A percentile compares a stretch with the other conserved stretches of the same genome.
Evolutionary conservation across 1,284 basidiomycete genomes (phyloP).

Genomic region (Ceratobasidium sp.): DNA sequence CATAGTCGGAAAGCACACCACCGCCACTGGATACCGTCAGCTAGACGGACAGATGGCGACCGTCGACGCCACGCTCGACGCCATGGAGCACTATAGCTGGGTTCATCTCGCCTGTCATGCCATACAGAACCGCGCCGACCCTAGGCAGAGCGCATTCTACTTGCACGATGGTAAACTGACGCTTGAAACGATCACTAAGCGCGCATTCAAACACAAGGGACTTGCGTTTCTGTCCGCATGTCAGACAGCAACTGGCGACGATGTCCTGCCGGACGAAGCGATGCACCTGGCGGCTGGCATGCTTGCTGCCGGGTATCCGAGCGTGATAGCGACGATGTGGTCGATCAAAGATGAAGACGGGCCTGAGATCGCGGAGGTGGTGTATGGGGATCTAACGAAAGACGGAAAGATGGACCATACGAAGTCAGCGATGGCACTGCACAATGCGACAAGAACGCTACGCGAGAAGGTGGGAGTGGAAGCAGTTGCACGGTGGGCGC

Average conservation of each 20-base stretch:
- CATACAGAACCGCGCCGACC: background rate
- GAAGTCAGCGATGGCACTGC: too few species aligned
- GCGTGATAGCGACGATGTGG: conserved; percentile 7
- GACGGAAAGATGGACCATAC: too few species aligned
- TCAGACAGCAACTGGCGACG: conserved; percentile 12
- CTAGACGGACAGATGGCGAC: background rate
- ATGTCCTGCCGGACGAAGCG: background rate
- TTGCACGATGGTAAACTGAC: too few species aligned
- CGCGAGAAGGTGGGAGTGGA: too few species aligned
- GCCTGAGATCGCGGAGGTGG: too few species aligned
- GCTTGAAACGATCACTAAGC: too few species aligned
- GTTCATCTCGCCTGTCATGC: conserved; percentile 19
- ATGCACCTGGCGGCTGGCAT: background rate
- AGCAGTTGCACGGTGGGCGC: too few species aligned
- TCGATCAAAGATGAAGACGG: background rate
- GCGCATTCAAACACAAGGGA: too few species aligned
- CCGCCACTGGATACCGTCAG: background rate
- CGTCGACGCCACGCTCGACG: background rate
- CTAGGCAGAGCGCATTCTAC: too few species aligned
- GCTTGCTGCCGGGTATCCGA: conserved; percentile 3
- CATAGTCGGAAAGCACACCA: background rate
- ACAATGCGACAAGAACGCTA: too few species aligned
- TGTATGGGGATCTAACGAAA: too few species aligned
- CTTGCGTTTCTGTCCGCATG: background rate
- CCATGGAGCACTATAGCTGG: background rate